Evolutionary conservation across 495 filamentous ascomycete genomes (phyloP).

Genomic region (Lepidopterella palustris): DNA sequence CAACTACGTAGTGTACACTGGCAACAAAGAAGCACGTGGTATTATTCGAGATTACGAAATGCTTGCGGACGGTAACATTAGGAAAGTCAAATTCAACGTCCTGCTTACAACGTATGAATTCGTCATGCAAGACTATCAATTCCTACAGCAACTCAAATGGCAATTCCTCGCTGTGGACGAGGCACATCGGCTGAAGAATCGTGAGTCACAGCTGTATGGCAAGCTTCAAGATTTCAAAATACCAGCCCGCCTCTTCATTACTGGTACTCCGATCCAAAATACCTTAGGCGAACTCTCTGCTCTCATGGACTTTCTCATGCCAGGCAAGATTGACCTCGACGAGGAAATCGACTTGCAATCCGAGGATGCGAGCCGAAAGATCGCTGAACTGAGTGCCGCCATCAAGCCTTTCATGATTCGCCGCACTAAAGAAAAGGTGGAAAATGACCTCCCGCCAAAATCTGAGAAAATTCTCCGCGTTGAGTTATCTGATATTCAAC

Average conservation of each 20-base stretch:
- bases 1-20: slow-evolving; percentile 95
- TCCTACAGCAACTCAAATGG: slow-evolving; percentile 86
- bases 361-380: slow-evolving; percentile 60
- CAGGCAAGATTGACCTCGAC: slow-evolving; percentile 78
- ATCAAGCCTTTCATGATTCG: slow-evolving; percentile 90
- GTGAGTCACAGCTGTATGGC: slow-evolving; percentile 82
- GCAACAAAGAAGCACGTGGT: slow-evolving; percentile 69
- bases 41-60: slow-evolving; percentile 86
- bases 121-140: slow-evolving; percentile 69
- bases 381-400: slow-evolving; percentile 62
- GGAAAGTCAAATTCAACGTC: slow-evolving; percentile 87
- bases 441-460: slow-evolving; percentile 91
- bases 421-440: slow-evolving; percentile 95
- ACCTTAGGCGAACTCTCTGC: slow-evolving; percentile 86
- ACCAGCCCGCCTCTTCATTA: slow-evolving; percentile 84
- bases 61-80: slow-evolving; percentile 71
- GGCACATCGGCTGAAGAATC: slow-evolving; percentile 94
- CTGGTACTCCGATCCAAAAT: slow-evolving; percentile 96
- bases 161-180: slow-evolving; percentile 95
- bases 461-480: slow-evolving; percentile 98
- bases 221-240: slow-evolving; percentile 79
- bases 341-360: slow-evolving; percentile 77
- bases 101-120: slow-evolving; percentile 96
- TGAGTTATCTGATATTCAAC: slow-evolving; percentile 87
- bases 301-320: slow-evolving; percentile 91